phyloP scores from a whole-genome alignment of 768 basidiomycete genomes.

The Suillus sp. region DNA sequence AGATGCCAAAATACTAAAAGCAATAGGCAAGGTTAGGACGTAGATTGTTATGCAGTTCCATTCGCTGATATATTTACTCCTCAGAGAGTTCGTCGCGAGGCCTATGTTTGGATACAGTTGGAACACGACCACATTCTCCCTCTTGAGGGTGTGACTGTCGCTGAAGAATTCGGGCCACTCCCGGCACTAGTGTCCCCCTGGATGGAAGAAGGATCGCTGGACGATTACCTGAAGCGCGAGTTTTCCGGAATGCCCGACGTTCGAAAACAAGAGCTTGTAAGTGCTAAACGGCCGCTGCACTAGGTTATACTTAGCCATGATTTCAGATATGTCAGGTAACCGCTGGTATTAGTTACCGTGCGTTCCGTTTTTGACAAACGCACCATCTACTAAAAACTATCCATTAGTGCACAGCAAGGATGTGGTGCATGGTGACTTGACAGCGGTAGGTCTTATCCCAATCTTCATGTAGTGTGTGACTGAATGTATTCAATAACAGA shows the following conservation, averaged over 20 bases:
- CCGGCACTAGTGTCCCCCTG: slow-evolving; percentile 27
- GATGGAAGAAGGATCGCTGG: slow-evolving; percentile 33
- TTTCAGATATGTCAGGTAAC: slow-evolving; percentile 10
- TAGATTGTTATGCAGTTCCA: not conserved
- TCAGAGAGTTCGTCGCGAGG: slow-evolving; percentile 32
- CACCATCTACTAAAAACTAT: not conserved
- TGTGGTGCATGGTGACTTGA: slow-evolving; percentile 50
- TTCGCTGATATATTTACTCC: slow-evolving; percentile 3
- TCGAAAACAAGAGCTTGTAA: not conserved
- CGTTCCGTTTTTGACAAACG: not conserved
- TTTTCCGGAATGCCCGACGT: not conserved
- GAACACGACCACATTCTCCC: slow-evolving; percentile 34
- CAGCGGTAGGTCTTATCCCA: slow-evolving; percentile 35
- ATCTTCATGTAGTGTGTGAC: not conserved
- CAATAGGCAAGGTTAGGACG: not conserved
- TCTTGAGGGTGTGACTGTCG: slow-evolving; percentile 27
- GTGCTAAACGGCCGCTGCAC: not conserved
- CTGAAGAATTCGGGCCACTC: slow-evolving; percentile 16
- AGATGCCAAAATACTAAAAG: not conserved
- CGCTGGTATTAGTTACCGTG: slow-evolving; percentile 27
- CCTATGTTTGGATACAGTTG: slow-evolving; percentile 36
- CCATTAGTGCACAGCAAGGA: slow-evolving; percentile 16
- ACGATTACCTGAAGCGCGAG: not conserved
- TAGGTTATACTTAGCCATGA: not conserved
- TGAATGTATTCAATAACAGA: slow-evolving; percentile 23